A percentile compares a stretch with the other conserved stretches of the same genome.
Conservation (phyloP, 345 rosid genomes). For the Linum tenue region DNA sequence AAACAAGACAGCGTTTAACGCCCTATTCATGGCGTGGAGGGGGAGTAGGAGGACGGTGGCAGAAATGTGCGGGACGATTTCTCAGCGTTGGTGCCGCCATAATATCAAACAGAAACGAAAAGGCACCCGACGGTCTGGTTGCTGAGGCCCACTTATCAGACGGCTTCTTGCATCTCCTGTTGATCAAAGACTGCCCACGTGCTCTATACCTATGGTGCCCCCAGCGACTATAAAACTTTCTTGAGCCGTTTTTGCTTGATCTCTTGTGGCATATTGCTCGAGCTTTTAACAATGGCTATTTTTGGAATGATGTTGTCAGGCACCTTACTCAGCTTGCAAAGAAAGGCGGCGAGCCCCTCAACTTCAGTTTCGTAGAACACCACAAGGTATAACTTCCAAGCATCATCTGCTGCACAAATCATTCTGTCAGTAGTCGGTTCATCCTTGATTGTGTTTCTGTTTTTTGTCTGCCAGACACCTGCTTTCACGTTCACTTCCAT, state of each 20-base stretch:
- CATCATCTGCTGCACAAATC: background rate
- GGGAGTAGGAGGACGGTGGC: constrained; percentile 46
- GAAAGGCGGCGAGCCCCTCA: constrained; percentile 67
- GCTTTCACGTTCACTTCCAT: constrained; percentile 77
- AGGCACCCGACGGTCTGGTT: constrained; percentile 94
- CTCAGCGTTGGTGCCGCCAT: constrained; percentile 86
- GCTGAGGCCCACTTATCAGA: constrained; percentile 93
- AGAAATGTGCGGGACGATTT: constrained; percentile 55
- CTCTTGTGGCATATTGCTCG: background rate
- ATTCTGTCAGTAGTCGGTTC: background rate
- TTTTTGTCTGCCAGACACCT: constrained; percentile 40
- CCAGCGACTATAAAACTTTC: background rate
- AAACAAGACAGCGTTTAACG: constrained; percentile 12
- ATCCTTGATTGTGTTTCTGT: background rate
- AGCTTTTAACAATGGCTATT: background rate
- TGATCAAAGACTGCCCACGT: constrained; percentile 76
- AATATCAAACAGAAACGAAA: constrained; percentile 78
- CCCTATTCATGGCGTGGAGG: constrained; percentile 16
- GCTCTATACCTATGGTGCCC: constrained; percentile 64
- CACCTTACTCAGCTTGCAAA: constrained; percentile 87
- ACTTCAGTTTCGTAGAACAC: constrained; percentile 81
- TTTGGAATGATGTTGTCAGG: constrained; percentile 32
- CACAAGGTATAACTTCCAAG: constrained; percentile 40
- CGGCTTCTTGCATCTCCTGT: constrained; percentile 84
- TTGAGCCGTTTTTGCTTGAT: background rate